phyloP scores from a whole-genome alignment of 441 rosid species.

The Iberis amara region DNA sequence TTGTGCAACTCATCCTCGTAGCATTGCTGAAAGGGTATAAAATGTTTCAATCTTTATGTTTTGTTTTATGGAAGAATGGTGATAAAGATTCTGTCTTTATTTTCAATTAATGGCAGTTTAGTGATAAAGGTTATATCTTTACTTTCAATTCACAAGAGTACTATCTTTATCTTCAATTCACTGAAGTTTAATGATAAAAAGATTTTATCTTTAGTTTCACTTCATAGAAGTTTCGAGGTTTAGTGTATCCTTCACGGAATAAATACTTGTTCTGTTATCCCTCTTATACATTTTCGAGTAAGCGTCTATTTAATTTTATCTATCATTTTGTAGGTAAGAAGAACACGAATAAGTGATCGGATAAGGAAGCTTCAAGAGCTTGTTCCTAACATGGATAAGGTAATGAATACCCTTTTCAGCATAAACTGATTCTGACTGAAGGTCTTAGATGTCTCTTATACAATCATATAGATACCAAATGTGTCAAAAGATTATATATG shows the following conservation, averaged over 20 bases:
- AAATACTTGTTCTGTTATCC: conserved; percentile 5
- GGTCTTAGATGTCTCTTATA: conserved; percentile 2
- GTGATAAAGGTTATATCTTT: neutral
- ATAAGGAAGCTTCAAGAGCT: conserved; percentile 83
- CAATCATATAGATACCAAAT: neutral
- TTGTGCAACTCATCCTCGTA: conserved; percentile 73
- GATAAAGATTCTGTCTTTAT: neutral
- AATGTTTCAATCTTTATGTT: neutral
- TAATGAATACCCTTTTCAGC: neutral
- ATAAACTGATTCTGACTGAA: neutral
- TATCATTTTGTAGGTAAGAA: conserved; percentile 47
- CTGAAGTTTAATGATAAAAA: neutral
- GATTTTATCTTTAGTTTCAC: neutral
- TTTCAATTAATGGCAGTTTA: neutral
- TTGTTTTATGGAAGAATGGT: neutral
- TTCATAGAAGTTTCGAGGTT: neutral
- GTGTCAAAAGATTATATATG: neutral
- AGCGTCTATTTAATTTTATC: neutral
- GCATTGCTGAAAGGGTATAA: conserved; percentile 69
- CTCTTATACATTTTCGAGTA: conserved; percentile 6
- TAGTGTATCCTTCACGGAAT: neutral
- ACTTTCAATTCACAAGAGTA: neutral
- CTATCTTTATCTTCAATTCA: neutral
- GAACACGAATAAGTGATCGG: conserved; percentile 74
- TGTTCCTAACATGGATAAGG: conserved; percentile 91